Evolutionary conservation across 164 flowering plant genomes (phyloP).

Genomic region (Dillenia suffruticosa): DNA sequence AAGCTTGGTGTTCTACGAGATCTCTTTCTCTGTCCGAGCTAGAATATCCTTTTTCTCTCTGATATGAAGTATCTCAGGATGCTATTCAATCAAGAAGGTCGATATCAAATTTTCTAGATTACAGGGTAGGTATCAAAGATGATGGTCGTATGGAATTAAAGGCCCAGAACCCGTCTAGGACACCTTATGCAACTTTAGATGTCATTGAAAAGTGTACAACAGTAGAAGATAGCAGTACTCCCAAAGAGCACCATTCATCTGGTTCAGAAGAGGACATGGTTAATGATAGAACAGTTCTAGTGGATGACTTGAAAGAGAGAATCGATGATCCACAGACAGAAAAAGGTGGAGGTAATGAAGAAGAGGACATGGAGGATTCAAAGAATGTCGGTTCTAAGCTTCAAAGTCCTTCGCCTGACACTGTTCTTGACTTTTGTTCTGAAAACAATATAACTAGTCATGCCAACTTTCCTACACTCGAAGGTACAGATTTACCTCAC

Average conservation of each 20-base stretch:
- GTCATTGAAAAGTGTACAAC: slow-evolving; percentile 1
- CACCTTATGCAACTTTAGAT: slow-evolving; percentile 10
- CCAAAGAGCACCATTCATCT: slow-evolving; percentile 10
- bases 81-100: slow-evolving; percentile 10
- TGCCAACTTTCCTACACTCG: slow-evolving; percentile 11
- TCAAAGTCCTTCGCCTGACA: slow-evolving; percentile 3
- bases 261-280: slow-evolving; percentile 11
- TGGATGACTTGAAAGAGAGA: slow-evolving; percentile 7
- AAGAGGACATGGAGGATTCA: slow-evolving; percentile 12
- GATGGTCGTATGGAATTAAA: slow-evolving; percentile 15
- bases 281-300: slow-evolving; percentile 4
- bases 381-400: slow-evolving; percentile 2
- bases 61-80: slow-evolving; percentile 21
- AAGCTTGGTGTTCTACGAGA: slow-evolving; percentile 11
- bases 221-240: not conserved
- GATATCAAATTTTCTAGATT: not conserved
- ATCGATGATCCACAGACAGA: slow-evolving; percentile 6
- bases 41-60: slow-evolving; percentile 7
- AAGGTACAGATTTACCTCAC: slow-evolving; percentile 21
- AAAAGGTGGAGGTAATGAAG: slow-evolving; percentile 13
- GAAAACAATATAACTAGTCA: not conserved
- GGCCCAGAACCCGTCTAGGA: slow-evolving; percentile 4
- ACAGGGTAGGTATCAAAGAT: slow-evolving; percentile 9
- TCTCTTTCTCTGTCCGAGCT: slow-evolving; percentile 48
- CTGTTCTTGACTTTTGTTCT: no score